These are phyloP conservation scores for Lonicera japonica DNA, from an alignment of 129 eudicot species.

Conservation along the genomic window DNA sequence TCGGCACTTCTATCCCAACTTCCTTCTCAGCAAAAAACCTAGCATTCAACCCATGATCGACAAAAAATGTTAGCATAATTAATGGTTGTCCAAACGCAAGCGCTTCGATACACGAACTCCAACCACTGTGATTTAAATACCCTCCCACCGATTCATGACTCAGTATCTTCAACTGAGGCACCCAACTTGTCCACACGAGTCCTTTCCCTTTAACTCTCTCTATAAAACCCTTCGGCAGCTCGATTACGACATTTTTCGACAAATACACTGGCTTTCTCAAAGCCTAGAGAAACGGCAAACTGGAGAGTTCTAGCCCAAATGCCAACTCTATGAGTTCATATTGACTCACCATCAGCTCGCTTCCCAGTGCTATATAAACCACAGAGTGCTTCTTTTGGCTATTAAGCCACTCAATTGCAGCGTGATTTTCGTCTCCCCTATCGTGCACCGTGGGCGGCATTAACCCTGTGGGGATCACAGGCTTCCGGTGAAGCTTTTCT, in stretches of 20 bases:
- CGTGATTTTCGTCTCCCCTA: not conserved
- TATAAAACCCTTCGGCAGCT: conserved; percentile 43
- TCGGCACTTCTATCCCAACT: conserved; percentile 39
- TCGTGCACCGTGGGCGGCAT: not conserved
- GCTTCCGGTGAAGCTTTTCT: not conserved
- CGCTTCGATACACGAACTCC: conserved; percentile 52
- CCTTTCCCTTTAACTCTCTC: conserved; percentile 33
- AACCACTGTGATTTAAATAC: conserved; percentile 59
- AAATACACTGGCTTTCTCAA: no score
- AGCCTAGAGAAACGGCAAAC: conserved; percentile 1
- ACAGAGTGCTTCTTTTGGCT: not conserved
- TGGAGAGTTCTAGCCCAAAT: not conserved
- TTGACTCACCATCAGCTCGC: conserved; percentile 3
- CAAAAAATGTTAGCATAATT: conserved; percentile 41
- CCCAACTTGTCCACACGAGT: conserved; percentile 52
- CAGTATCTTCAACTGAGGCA: conserved; percentile 44
- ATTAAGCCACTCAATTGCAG: not conserved
- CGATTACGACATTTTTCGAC: not conserved
- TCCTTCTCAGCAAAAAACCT: conserved; percentile 26
- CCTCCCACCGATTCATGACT: conserved; percentile 54
- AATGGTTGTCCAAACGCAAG: conserved; percentile 33
- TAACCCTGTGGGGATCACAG: not conserved
- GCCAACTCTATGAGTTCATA: conserved; percentile 6
- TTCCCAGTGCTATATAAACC: conserved; percentile 1
- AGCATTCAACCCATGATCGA: conserved; percentile 48